These are phyloP conservation scores for Paxillus ammoniavirescens DNA, from an alignment of 768 basidiomycete species.

Conservation along the genomic window DNA sequence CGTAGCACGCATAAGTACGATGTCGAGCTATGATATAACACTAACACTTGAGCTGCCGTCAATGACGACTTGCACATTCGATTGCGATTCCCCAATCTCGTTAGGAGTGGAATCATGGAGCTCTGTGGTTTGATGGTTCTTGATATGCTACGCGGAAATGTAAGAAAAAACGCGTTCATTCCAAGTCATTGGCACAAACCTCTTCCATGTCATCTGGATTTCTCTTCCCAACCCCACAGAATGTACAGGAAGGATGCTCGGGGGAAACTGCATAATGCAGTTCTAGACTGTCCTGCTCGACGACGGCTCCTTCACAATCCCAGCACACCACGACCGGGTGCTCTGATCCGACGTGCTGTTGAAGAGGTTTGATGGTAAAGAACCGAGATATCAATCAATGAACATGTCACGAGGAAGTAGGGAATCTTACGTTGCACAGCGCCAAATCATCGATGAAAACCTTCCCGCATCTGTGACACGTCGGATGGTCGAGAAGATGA, in stretches of 20 bases:
- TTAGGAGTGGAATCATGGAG: neutral
- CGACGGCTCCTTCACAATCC: conserved; percentile 26
- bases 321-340: conserved; percentile 28
- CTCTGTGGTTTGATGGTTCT: conserved; percentile 5
- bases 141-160: conserved; percentile 18
- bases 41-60: conserved; percentile 4
- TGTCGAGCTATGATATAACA: neutral
- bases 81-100: conserved; percentile 1
- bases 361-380: neutral
- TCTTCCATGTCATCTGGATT: conserved; percentile 15
- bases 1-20: conserved; percentile 3
- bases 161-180: conserved; percentile 7
- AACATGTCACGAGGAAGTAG: neutral
- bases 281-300: conserved; percentile 19
- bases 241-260: conserved; percentile 19
- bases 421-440: conserved; percentile 20
- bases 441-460: conserved; percentile 19
- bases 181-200: conserved; percentile 12
- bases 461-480: conserved; percentile 21
- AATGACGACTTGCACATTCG: neutral
- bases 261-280: conserved; percentile 23
- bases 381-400: neutral
- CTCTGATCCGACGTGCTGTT: conserved; percentile 22
- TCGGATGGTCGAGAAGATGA: conserved; percentile 23
- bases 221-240: conserved; percentile 19